Conservation (phyloP, 164 flowering plant genomes). For the Tetracentron sinense region DNA sequence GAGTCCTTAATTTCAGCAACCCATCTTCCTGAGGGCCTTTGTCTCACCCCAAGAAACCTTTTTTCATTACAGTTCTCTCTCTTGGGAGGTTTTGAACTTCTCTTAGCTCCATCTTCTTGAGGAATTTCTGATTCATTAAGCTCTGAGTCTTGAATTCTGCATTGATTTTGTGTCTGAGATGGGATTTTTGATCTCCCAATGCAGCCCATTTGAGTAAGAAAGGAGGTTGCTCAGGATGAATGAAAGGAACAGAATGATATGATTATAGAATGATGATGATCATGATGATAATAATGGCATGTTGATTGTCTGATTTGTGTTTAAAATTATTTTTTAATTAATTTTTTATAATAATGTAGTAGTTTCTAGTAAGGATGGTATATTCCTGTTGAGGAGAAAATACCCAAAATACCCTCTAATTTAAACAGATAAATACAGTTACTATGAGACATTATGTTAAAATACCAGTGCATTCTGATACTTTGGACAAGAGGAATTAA, state of each 20-base stretch:
- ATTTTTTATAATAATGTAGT: too few relatives aligned
- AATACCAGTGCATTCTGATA: too few relatives aligned
- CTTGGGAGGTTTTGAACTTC: constrained; percentile 6
- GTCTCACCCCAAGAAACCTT: constrained; percentile 53
- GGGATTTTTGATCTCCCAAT: constrained; percentile 12
- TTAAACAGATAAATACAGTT: too few relatives aligned
- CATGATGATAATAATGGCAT: constrained; percentile 4
- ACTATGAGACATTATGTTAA: too few relatives aligned
- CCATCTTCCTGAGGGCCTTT: too few relatives aligned
- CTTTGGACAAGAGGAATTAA: too few relatives aligned
- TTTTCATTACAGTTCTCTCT: constrained; percentile 3
- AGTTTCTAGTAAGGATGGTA: background rate
- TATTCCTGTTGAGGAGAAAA: background rate
- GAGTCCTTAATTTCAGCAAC: too few relatives aligned
- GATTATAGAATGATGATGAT: background rate
- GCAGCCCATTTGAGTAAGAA: constrained; percentile 14
- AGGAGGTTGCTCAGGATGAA: constrained; percentile 4
- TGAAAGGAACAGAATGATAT: background rate
- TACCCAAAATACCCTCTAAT: constrained; percentile 9
- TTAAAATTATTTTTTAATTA: background rate
- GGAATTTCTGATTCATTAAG: background rate
- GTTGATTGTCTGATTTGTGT: constrained; percentile 16
- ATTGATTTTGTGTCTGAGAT: constrained; percentile 6
- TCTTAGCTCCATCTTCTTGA: background rate
- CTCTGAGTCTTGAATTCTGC: background rate